phyloP scores from a whole-genome alignment of 2,329 filamentous ascomycete genomes.

The Ceratocystis ficicola region DNA sequence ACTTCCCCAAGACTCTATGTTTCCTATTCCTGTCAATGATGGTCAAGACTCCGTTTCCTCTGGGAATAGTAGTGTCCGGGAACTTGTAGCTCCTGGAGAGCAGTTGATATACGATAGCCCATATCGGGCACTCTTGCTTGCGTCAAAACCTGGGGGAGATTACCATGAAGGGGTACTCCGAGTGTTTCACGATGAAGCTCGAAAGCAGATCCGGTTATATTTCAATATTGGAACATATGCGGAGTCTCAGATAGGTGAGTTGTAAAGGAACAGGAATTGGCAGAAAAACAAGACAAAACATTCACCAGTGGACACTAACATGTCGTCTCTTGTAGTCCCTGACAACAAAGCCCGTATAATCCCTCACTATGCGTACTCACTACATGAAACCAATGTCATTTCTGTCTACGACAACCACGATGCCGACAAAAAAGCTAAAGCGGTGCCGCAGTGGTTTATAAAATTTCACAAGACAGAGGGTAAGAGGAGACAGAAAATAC shows the following conservation, averaged over 20 bases:
- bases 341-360: slow-evolving; percentile 8
- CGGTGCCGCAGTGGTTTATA: slow-evolving; percentile 7
- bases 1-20: neutral
- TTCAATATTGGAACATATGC: neutral
- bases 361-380: slow-evolving; percentile 16
- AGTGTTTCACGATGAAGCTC: slow-evolving; percentile 10
- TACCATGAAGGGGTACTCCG: neutral
- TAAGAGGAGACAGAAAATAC: neutral
- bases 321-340: neutral
- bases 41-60: neutral
- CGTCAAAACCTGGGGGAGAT: neutral
- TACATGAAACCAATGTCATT: slow-evolving; percentile 5
- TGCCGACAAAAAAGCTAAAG: neutral
- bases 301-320: neutral
- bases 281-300: neutral
- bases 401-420: neutral
- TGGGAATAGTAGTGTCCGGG: neutral
- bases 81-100: slow-evolving; percentile 8
- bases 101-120: slow-evolving; percentile 12
- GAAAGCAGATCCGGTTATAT: neutral
- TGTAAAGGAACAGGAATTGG: neutral
- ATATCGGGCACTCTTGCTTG: neutral
- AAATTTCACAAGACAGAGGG: neutral
- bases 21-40: neutral
- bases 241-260: neutral